Percentiles rank a stretch among this genome's conserved stretches.
Evolutionary conservation across 2,329 filamentous ascomycete genomes (phyloP).

Genomic region (Ceratocystis huliohia): DNA sequence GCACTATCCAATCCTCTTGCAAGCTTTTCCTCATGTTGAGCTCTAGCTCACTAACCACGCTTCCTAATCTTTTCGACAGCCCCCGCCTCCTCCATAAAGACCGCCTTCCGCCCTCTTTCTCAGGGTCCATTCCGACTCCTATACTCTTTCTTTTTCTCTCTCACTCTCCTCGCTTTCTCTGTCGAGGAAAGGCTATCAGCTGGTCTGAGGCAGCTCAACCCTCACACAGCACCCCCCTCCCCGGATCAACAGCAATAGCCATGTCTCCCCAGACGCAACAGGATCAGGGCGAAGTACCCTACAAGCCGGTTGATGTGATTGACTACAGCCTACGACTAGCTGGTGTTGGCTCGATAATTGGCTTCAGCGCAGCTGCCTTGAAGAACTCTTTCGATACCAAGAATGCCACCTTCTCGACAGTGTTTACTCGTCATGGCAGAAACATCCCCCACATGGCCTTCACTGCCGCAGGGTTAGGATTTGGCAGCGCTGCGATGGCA

Average conservation of each 20-base stretch:
- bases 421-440: conserved; percentile 67
- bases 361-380: conserved; percentile 61
- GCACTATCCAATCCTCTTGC: conserved; percentile 10
- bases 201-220: conserved; percentile 16
- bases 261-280: conserved; percentile 17
- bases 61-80: conserved; percentile 8
- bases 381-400: conserved; percentile 76
- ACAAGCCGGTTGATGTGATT: conserved; percentile 64
- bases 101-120: conserved; percentile 4
- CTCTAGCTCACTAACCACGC: conserved; percentile 13
- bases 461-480: conserved; percentile 59
- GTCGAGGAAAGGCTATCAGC: conserved; percentile 19
- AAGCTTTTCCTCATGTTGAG: conserved; percentile 13
- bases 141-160: neutral
- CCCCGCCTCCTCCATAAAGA: conserved; percentile 9
- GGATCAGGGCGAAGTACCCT: conserved; percentile 29
- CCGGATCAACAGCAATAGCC: neutral
- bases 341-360: conserved; percentile 51
- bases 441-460: conserved; percentile 43
- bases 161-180: conserved; percentile 1
- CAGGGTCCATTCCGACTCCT: too few relatives aligned
- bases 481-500: conserved; percentile 61
- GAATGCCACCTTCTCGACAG: conserved; percentile 68
- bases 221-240: neutral
- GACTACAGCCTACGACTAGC: conserved; percentile 51